Conservation (phyloP, 805 yeast species). For the Gaillardinia entomophila region DNA sequence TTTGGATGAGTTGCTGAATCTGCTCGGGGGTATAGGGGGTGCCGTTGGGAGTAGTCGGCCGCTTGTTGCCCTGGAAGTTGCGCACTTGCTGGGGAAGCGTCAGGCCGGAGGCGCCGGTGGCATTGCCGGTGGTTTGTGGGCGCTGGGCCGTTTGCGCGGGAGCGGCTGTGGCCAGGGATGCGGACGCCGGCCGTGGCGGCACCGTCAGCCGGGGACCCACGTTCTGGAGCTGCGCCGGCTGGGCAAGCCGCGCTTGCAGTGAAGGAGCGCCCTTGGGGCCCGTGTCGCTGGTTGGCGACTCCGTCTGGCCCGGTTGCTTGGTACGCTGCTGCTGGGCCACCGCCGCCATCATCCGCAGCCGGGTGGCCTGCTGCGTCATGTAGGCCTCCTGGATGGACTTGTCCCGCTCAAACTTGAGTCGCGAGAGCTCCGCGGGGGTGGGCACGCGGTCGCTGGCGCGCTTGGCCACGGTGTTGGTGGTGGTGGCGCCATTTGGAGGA, state of each 20-base stretch:
- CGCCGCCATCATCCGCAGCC: conserved; percentile 38
- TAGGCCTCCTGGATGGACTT: conserved; percentile 75
- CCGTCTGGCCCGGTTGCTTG: conserved; percentile 1
- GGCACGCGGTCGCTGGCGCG: conserved; percentile 43
- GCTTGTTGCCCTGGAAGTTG: conserved; percentile 3
- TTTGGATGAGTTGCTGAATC: conserved; percentile 49
- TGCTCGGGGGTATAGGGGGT: conserved; percentile 58
- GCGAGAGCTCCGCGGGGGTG: conserved; percentile 80
- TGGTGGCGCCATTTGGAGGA: conserved; percentile 3
- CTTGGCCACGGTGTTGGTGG: conserved; percentile 9
- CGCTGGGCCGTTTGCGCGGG: not conserved
- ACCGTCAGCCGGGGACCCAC: not conserved
- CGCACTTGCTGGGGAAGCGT: not conserved
- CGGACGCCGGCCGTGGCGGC: not conserved
- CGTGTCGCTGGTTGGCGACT: conserved; percentile 1
- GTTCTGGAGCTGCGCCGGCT: not conserved
- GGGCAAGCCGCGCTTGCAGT: not conserved
- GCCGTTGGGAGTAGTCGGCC: conserved; percentile 36
- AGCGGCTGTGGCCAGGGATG: conserved; percentile 1
- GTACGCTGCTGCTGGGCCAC: conserved; percentile 27
- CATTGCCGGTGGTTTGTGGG: not conserved
- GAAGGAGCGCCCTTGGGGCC: conserved; percentile 5
- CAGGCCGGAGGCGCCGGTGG: not conserved
- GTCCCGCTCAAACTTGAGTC: conserved; percentile 80
- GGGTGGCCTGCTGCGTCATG: conserved; percentile 40